Conservation (phyloP, 1,284 basidiomycete genomes). For the Peniophora sp. region DNA sequence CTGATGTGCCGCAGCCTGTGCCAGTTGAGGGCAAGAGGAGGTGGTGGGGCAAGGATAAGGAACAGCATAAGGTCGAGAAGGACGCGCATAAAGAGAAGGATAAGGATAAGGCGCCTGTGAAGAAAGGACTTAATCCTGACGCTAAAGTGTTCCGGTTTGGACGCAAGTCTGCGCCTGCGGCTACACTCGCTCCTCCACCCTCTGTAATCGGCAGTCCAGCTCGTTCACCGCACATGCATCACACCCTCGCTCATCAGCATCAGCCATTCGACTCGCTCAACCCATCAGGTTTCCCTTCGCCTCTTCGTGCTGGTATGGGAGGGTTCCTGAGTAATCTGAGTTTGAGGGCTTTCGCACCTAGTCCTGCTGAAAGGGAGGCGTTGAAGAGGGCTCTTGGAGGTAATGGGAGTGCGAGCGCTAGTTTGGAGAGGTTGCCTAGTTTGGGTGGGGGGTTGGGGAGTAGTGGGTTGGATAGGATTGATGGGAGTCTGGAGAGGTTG, state of each 20-base stretch:
- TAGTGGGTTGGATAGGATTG: slow-evolving; percentile 42
- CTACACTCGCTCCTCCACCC: slow-evolving; percentile 8
- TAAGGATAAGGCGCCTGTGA: slow-evolving; percentile 25
- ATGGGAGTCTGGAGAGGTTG: slow-evolving; percentile 31
- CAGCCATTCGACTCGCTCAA: slow-evolving; percentile 38
- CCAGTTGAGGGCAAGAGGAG: background rate
- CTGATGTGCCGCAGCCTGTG: too few relatives aligned
- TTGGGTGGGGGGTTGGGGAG: slow-evolving; percentile 39
- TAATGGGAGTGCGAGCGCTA: slow-evolving; percentile 52
- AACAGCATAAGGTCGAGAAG: slow-evolving; percentile 23
- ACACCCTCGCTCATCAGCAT: slow-evolving; percentile 11
- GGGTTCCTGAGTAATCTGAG: slow-evolving; percentile 28
- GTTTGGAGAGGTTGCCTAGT: slow-evolving; percentile 66
- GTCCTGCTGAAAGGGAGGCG: slow-evolving; percentile 72
- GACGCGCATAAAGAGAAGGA: slow-evolving; percentile 31
- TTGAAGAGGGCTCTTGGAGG: slow-evolving; percentile 58
- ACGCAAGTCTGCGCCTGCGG: slow-evolving; percentile 9
- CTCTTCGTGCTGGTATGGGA: slow-evolving; percentile 31
- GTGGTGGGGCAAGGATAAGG: background rate
- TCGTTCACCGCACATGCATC: slow-evolving; percentile 4
- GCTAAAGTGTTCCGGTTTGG: slow-evolving; percentile 72
- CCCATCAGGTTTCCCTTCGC: slow-evolving; percentile 35
- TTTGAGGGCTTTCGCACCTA: slow-evolving; percentile 74
- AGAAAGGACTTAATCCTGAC: slow-evolving; percentile 71
- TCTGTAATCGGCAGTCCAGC: slow-evolving; percentile 7